These are phyloP conservation scores for Pestalotiopsis sp. DNA, from an alignment of 2,329 filamentous ascomycete genomes.

Conservation along the genomic window DNA sequence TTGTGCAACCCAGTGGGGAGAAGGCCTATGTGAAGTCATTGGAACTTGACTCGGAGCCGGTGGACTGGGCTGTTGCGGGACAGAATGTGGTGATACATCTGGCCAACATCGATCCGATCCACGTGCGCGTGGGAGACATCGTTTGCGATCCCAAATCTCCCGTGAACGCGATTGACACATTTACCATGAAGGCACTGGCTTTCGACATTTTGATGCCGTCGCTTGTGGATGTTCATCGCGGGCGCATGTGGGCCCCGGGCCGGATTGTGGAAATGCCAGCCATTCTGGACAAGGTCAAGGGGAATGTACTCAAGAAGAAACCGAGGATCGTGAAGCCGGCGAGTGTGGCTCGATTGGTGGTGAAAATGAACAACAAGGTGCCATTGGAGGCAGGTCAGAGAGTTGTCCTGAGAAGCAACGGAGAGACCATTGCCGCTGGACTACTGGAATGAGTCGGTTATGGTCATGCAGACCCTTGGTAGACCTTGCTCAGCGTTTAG, in stretches of 20 bases:
- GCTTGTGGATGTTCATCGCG: constrained; percentile 85
- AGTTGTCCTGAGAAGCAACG: constrained; percentile 79
- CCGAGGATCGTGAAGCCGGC: constrained; percentile 83
- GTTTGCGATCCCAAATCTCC: constrained; percentile 72
- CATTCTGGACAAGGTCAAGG: constrained; percentile 77
- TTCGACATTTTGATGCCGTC: constrained; percentile 91
- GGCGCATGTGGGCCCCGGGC: constrained; percentile 78
- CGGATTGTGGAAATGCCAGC: constrained; percentile 73
- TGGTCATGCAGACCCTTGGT: no score
- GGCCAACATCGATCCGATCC: constrained; percentile 79
- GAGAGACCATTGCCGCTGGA: constrained; percentile 86
- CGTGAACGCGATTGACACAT: constrained; percentile 70
- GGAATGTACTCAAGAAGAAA: constrained; percentile 77
- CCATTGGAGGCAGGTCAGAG: constrained; percentile 80
- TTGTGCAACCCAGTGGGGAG: constrained; percentile 81
- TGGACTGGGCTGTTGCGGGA: constrained; percentile 90
- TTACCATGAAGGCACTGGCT: constrained; percentile 83
- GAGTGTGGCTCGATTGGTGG: constrained; percentile 73
- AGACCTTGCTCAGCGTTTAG: no score
- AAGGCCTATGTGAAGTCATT: constrained; percentile 81
- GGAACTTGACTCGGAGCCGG: constrained; percentile 71
- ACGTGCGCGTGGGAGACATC: constrained; percentile 84
- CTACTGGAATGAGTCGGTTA: constrained; percentile 61
- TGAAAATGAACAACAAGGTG: constrained; percentile 73
- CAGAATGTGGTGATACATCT: constrained; percentile 88